Conservation (phyloP, 257 asterid genomes). For the Verbena officinalis region DNA sequence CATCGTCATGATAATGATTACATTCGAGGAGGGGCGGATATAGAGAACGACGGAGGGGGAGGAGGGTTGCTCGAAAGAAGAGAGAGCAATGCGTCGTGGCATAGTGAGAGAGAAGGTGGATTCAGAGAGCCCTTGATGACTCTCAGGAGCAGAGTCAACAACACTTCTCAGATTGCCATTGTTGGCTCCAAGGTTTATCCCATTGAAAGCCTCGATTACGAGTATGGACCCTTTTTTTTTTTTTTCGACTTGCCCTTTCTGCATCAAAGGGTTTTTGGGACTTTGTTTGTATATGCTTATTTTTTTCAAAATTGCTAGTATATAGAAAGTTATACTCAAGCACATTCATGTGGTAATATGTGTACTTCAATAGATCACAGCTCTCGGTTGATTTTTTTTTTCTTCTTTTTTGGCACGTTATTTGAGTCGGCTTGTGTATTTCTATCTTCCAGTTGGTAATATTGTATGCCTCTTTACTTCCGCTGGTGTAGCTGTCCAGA, state of each 20-base stretch:
- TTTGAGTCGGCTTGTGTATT: not conserved
- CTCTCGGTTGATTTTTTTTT: not conserved
- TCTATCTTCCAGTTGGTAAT: too few relatives aligned
- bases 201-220: slow-evolving; percentile 91
- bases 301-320: not conserved
- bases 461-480: too few relatives aligned
- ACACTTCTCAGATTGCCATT: slow-evolving; percentile 85
- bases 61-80: slow-evolving; percentile 27
- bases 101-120: slow-evolving; percentile 38
- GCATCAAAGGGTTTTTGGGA: slow-evolving; percentile 7
- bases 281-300: slow-evolving; percentile 2
- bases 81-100: slow-evolving; percentile 45
- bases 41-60: slow-evolving; percentile 53
- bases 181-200: slow-evolving; percentile 76
- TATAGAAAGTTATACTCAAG: not conserved
- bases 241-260: slow-evolving; percentile 37
- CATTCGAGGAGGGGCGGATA: slow-evolving; percentile 35
- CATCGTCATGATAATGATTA: slow-evolving; percentile 13
- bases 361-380: not conserved
- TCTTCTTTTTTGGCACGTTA: not conserved
- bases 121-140: slow-evolving; percentile 61
- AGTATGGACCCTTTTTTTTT: slow-evolving; percentile 43
- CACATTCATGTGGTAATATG: not conserved
- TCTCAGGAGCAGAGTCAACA: slow-evolving; percentile 57
- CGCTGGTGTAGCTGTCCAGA: slow-evolving; percentile 1